phyloP scores from a whole-genome alignment of 176 grass and related monocot species.

The Rhynchospora breviuscula region DNA sequence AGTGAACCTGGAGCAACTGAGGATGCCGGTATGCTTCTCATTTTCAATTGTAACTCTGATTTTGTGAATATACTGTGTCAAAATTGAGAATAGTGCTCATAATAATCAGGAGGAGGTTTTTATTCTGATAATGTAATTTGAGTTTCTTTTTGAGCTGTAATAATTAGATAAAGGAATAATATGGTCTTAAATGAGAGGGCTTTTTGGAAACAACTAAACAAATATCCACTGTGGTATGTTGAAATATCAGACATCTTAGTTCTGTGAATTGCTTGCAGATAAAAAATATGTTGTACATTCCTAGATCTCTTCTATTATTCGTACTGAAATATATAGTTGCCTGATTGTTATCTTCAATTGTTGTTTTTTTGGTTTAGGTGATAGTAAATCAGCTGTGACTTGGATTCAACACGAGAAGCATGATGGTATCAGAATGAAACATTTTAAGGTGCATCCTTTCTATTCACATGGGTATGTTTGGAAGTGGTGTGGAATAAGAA shows the following conservation, averaged over 20 bases:
- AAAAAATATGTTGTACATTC: neutral
- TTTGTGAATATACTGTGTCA: neutral
- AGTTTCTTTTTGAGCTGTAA: neutral
- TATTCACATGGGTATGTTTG: too few species aligned
- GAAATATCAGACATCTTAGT: neutral
- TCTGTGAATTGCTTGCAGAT: neutral
- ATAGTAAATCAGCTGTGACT: constrained; percentile 62
- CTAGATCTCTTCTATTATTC: neutral
- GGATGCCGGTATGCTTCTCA: constrained; percentile 37
- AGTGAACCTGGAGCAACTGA: constrained; percentile 41
- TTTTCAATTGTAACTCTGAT: neutral
- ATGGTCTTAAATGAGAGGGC: neutral
- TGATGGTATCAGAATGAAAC: constrained; percentile 69
- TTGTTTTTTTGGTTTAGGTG: constrained; percentile 41
- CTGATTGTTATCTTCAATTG: constrained; percentile 22
- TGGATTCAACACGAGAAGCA: constrained; percentile 76
- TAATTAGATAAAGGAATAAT: neutral
- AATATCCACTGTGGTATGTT: neutral
- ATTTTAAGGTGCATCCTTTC: constrained; percentile 58
- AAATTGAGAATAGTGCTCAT: neutral
- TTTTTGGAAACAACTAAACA: neutral
- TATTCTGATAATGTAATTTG: neutral
- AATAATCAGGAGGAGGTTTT: neutral
- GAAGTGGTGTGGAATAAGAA: too few species aligned
- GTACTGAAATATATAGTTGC: neutral